Evolutionary conservation across 164 flowering plant genomes (phyloP).

Genomic region (Taxillus chinensis): DNA sequence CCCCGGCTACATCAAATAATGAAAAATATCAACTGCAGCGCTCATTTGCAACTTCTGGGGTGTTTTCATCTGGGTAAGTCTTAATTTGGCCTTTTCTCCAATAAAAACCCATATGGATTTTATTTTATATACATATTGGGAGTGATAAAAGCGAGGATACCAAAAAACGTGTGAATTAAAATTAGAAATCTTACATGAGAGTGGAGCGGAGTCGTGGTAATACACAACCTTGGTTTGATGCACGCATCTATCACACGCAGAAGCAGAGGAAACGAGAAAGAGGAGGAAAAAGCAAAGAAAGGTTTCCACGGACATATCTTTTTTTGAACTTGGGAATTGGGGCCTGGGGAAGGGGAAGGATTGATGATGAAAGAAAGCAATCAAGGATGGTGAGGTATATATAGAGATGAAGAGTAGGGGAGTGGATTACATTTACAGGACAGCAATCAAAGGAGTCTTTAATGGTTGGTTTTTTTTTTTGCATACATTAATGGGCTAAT

Average conservation of each 20-base stretch:
- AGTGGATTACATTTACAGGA: too few species aligned
- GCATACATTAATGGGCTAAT: too few species aligned
- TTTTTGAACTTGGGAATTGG: neutral
- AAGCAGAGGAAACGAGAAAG: conserved; percentile 35
- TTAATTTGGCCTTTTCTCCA: neutral
- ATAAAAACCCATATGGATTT: neutral
- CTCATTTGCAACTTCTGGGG: neutral
- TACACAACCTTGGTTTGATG: conserved; percentile 59
- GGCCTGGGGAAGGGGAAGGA: neutral
- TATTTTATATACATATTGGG: neutral
- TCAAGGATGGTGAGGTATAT: too few species aligned
- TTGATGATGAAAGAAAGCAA: too few species aligned
- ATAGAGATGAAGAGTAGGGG: too few species aligned
- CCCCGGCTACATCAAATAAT: conserved; percentile 57
- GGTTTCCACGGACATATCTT: neutral
- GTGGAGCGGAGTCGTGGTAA: conserved; percentile 39
- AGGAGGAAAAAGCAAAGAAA: conserved; percentile 23
- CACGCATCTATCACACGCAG: conserved; percentile 75
- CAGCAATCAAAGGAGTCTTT: too few species aligned
- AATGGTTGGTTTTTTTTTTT: too few species aligned
- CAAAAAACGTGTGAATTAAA: neutral
- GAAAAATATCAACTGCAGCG: conserved; percentile 1
- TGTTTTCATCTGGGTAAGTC: conserved; percentile 1
- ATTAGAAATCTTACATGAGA: conserved; percentile 32
- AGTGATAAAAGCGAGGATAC: neutral